Percentiles rank a stretch among this genome's conserved stretches.
phyloP scores from a whole-genome alignment of 2,329 filamentous ascomycete genomes.

The Cytospora leucostoma region DNA sequence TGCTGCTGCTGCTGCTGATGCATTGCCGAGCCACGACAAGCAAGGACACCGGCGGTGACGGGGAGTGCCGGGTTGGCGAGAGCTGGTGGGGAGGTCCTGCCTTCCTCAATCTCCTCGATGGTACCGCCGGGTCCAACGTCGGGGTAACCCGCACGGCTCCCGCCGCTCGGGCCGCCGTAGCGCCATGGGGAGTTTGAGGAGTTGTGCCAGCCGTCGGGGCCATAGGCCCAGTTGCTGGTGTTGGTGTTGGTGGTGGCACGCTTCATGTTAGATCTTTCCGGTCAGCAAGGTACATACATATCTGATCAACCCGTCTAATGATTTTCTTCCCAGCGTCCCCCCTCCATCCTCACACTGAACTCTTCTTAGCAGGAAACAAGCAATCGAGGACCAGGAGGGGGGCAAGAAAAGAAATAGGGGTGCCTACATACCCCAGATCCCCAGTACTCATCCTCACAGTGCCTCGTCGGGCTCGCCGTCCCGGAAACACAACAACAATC shows the following conservation, averaged over 20 bases:
- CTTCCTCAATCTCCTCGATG: slow-evolving; percentile 18
- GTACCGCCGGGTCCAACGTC: slow-evolving; percentile 14
- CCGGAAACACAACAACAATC: neutral
- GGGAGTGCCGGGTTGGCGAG: neutral
- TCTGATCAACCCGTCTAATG: neutral
- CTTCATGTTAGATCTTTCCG: neutral
- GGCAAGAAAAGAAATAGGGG: neutral
- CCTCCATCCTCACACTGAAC: neutral
- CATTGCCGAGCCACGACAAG: neutral
- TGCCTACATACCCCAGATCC: slow-evolving; percentile 6
- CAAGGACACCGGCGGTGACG: neutral
- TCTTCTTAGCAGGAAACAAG: neutral
- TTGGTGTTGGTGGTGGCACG: neutral
- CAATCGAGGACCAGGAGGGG: neutral
- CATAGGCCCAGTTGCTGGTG: slow-evolving; percentile 13
- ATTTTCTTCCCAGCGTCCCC: neutral
- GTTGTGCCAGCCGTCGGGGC: neutral
- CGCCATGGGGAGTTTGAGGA: slow-evolving; percentile 11
- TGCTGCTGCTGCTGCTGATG: slow-evolving; percentile 9
- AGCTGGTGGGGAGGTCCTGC: slow-evolving; percentile 5
- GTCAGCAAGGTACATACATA: neutral
- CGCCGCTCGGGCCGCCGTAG: slow-evolving; percentile 10
- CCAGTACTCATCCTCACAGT: slow-evolving; percentile 24
- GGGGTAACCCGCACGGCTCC: neutral
- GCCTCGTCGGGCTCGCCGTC: slow-evolving; percentile 16